Evolutionary conservation across 2,329 filamentous ascomycete genomes (phyloP), one percentile per base, ranked within the genome.

Genomic region (Claviceps fusiformis): DNA sequence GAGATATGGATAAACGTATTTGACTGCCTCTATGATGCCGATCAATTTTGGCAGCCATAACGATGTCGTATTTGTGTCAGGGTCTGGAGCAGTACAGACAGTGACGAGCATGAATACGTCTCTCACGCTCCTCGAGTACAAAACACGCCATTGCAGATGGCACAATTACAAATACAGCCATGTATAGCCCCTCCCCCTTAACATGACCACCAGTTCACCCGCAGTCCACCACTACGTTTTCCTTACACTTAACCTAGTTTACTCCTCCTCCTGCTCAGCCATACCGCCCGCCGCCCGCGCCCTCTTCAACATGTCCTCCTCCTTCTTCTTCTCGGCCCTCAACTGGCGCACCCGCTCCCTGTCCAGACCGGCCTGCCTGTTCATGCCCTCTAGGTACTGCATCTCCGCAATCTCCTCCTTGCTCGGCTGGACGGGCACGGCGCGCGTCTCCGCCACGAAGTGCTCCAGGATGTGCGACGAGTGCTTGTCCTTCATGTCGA

Each of bases 401-500:
- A 86, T 69, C 70, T 83, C 75, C 53, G 73, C 70, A 56, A 74
- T 63, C 61, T 91, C 86, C 63, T 83, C 76, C 3, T 72, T 68
- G 1, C 79, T 83, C 2, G 83, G 74, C 57, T 75, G 63, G 1
- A 90, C 66, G 29, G 71, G 65, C 31, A 72, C 68, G 10, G 85
- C 86, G 24, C 79, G 78, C 24, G 85, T 87, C 67, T 82, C 74
- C 56, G 72, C 70, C 44, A 89, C 66, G 54, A 91, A 75, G 56
- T 80, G 75, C 51, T 75, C 69, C 19, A 89, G 71, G 57, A 91
- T 90, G 41, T 80, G 73, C 3, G 75, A 71, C 47, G 81, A 82
- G 57, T 74, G 73, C 62, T 79, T 75, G 63, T 78, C 68, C 66
- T 82, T 83, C 77, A 90, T 86, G 60, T 85, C 76, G 61, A 85